These are phyloP conservation scores for Tulasnella sp. DNA, from an alignment of 768 basidiomycete species.

Conservation along the genomic window DNA sequence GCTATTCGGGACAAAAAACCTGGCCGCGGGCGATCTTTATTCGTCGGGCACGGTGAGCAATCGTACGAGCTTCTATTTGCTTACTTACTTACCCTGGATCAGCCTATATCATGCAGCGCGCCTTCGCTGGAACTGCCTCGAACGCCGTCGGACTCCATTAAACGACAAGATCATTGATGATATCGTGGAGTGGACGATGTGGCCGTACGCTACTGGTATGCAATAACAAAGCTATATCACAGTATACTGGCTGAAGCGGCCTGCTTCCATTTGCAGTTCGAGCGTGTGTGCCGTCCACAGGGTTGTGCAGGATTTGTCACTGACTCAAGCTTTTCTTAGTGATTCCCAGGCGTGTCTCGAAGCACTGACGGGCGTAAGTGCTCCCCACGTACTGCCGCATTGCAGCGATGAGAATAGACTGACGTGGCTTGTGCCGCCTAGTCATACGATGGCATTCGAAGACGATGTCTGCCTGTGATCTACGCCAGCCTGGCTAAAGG, in stretches of 20 bases:
- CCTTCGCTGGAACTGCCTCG: constrained; percentile 65
- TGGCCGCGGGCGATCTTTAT: constrained; percentile 65
- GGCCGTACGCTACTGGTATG: constrained; percentile 40
- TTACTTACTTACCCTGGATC: neutral
- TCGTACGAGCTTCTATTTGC: neutral
- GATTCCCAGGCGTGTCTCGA: constrained; percentile 44
- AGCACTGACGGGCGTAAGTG: constrained; percentile 39
- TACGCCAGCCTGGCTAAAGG: constrained; percentile 52
- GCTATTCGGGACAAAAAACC: constrained; percentile 49
- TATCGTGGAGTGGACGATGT: constrained; percentile 62
- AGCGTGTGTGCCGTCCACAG: neutral
- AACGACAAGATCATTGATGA: constrained; percentile 61
- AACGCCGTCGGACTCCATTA: constrained; percentile 59
- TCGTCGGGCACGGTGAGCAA: constrained; percentile 44
- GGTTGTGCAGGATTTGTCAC: neutral
- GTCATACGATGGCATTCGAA: constrained; percentile 60
- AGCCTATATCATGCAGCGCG: constrained; percentile 60
- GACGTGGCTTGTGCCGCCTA: too few relatives aligned
- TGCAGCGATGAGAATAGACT: too few relatives aligned
- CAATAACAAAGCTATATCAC: too few relatives aligned
- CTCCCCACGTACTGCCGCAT: too few relatives aligned
- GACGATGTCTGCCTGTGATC: constrained; percentile 49
- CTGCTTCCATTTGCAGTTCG: too few relatives aligned
- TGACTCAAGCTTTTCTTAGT: constrained; percentile 22
- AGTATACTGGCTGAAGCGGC: too few relatives aligned